Conservation (phyloP, 2,329 filamentous ascomycete species). For the Chalaropsis thielavioides region DNA sequence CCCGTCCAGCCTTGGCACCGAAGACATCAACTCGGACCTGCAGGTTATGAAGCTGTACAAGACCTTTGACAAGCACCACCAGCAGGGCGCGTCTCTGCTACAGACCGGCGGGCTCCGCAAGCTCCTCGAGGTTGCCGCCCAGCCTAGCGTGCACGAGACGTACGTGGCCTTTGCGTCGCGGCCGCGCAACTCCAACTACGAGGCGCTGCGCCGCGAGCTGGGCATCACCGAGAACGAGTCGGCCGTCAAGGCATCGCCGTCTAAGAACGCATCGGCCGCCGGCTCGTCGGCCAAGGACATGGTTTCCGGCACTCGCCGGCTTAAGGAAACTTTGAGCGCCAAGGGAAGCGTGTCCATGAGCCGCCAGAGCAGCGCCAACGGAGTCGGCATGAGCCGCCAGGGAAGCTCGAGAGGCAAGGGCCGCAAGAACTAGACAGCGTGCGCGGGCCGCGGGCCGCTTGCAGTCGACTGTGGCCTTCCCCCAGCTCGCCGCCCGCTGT, state of each 20-base stretch:
- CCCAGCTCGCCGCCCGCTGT: too few species aligned
- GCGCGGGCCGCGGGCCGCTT: neutral
- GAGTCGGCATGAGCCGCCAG: conserved; percentile 42
- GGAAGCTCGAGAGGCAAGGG: conserved; percentile 36
- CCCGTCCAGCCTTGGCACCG: conserved; percentile 34
- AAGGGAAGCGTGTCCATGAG: conserved; percentile 33
- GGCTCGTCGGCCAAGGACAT: conserved; percentile 34
- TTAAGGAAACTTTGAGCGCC: conserved; percentile 35
- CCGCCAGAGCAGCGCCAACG: conserved; percentile 40
- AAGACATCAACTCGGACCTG: conserved; percentile 41
- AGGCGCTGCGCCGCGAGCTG: conserved; percentile 35
- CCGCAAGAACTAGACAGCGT: conserved; percentile 24
- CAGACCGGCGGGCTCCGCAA: conserved; percentile 38
- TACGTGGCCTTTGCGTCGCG: conserved; percentile 34
- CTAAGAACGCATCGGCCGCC: conserved; percentile 4
- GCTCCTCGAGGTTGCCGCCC: conserved; percentile 40
- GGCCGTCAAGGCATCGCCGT: conserved; percentile 22
- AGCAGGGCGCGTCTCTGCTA: conserved; percentile 42
- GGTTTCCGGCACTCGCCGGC: conserved; percentile 37
- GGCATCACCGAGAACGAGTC: conserved; percentile 31
- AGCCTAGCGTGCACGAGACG: conserved; percentile 32
- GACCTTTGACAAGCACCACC: conserved; percentile 40
- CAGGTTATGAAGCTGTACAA: conserved; percentile 44
- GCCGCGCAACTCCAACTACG: conserved; percentile 31
- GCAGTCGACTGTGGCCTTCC: neutral